Evolutionary conservation across 495 filamentous ascomycete species (phyloP).

Genomic region (Poronia punctata): DNA sequence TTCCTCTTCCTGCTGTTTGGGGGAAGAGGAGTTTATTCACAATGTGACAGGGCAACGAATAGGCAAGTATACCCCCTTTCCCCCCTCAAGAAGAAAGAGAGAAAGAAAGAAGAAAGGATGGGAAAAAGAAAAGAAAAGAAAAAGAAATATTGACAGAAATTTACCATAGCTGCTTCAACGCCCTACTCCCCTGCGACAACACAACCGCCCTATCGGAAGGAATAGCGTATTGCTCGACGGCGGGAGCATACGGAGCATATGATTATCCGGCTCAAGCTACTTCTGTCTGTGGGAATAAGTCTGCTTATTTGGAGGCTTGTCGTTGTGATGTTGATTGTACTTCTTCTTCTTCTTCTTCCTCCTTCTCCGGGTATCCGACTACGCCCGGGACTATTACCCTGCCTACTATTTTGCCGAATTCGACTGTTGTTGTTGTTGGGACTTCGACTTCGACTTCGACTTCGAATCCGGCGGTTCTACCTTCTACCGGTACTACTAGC

Average conservation of each 20-base stretch:
- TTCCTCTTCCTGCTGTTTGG: too few relatives aligned
- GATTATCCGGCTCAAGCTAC: conserved; percentile 22
- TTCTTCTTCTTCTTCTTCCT: conserved; percentile 3
- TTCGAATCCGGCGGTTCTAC: too few relatives aligned
- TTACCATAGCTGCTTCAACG: conserved; percentile 20
- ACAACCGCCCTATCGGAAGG: conserved; percentile 14
- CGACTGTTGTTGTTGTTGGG: too few relatives aligned
- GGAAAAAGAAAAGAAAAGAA: too few relatives aligned
- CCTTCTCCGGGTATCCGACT: not conserved
- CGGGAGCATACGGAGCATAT: conserved; percentile 19
- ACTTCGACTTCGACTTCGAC: too few relatives aligned
- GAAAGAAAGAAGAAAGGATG: too few relatives aligned
- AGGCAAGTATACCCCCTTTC: too few relatives aligned
- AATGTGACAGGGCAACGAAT: too few relatives aligned
- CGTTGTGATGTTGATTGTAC: conserved; percentile 18
- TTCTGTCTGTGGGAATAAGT: conserved; percentile 18
- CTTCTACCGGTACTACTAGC: too few relatives aligned
- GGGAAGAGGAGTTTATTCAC: too few relatives aligned
- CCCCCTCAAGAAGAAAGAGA: too few relatives aligned
- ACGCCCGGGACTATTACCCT: too few relatives aligned
- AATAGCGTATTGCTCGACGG: conserved; percentile 18
- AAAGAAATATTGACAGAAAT: not conserved
- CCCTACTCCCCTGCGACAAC: conserved; percentile 21
- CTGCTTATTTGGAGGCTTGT: conserved; percentile 19
- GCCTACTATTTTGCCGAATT: conserved; percentile 3